Percentiles rank a stretch among this genome's conserved stretches.
Evolutionary conservation across 1,139 yeast genomes (phyloP).

Genomic region (Magnusiomyces magnusii): DNA sequence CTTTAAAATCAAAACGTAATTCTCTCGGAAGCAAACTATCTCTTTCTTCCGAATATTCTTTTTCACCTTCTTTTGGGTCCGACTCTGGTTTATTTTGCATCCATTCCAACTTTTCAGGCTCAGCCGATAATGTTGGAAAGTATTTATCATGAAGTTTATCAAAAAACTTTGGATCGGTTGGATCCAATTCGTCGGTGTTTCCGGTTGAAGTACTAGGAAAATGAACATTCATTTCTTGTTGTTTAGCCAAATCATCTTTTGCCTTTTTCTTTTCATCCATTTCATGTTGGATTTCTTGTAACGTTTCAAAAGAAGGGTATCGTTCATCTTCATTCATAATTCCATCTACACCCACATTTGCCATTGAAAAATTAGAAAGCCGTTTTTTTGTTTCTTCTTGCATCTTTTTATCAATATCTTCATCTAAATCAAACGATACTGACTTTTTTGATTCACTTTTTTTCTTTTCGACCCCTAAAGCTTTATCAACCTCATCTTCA

Average conservation of each 20-base stretch:
- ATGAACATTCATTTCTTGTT: constrained; percentile 12
- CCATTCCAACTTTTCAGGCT: constrained; percentile 81
- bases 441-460: constrained; percentile 7
- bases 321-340: constrained; percentile 8
- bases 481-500: constrained; percentile 42
- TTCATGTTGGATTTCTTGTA: constrained; percentile 10
- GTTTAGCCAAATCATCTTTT: constrained; percentile 1
- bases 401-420: background rate
- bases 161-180: constrained; percentile 62
- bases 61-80: constrained; percentile 32
- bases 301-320: constrained; percentile 15
- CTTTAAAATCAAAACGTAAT: constrained; percentile 82
- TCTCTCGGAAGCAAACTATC: constrained; percentile 38
- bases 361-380: constrained; percentile 12
- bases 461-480: constrained; percentile 26
- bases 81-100: constrained; percentile 50
- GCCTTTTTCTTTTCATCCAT: constrained; percentile 3
- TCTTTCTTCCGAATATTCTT: constrained; percentile 31
- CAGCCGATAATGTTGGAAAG: constrained; percentile 83
- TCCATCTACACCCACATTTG: constrained; percentile 15
- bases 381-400: background rate
- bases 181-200: constrained; percentile 14
- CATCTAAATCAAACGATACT: background rate
- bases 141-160: constrained; percentile 75
- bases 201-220: constrained; percentile 11